Base-by-base conservation (phyloP, 768 basidiomycete genomes). In the Pleurotus tuoliensis region DNA sequence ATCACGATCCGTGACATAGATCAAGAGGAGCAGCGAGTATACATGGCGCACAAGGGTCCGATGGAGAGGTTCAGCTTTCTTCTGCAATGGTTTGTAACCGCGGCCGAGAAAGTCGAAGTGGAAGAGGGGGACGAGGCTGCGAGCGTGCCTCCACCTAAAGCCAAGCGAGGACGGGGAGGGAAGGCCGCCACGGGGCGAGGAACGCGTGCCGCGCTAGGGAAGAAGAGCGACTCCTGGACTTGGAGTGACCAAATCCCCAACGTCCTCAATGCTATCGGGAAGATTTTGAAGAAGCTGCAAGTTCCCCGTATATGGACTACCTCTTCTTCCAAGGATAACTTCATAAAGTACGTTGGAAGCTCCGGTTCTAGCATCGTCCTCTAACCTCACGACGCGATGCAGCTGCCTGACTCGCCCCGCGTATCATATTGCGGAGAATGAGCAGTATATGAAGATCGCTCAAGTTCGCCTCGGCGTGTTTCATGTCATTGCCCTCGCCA, bases 1-100 rank as follows among this genome's bases (percentile, higher is more conserved):
- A 76, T 82, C 18, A 84, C 90, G 3, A 64, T 79, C 27, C 80
- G 79, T 52, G 90, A 93, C 60, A 70, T 90, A 22, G 86, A 90
- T 7, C 74, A 81, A 5, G 90, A 88, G 24, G 82, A 87, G 48
- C 81, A 85, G 57, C 77, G 87, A 56, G 74, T 77, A 1, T 78
- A 82, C 63, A 69, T 79, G 60, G 64, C 75, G 0, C 93, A 94
- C 69, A 90, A 87, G 67, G 61, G 67, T 3, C 83, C 92, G 0
- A 76, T 99, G 58, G 97, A 98, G 69, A 86, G 90, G 78, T 98
- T 92, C 68, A 90, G 88, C 5, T 98, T 98, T 67, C 74, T 98
- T 22, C 71, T 97, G n/a, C 80, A 87, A 58, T 98, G 94, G 94
- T 95, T 95, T 66, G 89, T 92, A 13, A 72, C 75, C 9, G 86